Percentiles rank a stretch among this genome's conserved stretches.
phyloP scores from a whole-genome alignment of 2,329 filamentous ascomycete genomes.

The Didymosphaeria variabile region DNA sequence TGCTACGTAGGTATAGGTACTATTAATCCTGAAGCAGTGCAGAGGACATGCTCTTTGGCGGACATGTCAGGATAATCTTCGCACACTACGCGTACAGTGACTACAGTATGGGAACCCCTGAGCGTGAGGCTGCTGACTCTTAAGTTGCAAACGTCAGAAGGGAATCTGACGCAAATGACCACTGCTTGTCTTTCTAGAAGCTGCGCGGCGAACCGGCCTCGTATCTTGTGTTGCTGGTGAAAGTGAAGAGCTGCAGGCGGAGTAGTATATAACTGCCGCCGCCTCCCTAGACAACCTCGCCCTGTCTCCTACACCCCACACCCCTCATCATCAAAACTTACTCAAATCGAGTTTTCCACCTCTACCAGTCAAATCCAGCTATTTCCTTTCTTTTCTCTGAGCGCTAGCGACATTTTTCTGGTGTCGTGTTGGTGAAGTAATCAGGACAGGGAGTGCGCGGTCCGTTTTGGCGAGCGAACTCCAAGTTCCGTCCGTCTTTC shows the following conservation, averaged over 20 bases:
- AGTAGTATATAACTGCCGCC: constrained; percentile 13
- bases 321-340: constrained; percentile 4
- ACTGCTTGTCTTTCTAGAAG: background rate
- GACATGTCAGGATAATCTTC: background rate
- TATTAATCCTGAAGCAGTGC: background rate
- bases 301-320: constrained; percentile 14
- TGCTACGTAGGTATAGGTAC: background rate
- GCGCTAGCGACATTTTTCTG: constrained; percentile 2
- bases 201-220: background rate
- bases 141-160: background rate
- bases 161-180: background rate
- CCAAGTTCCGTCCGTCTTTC: constrained; percentile 17
- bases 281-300: background rate
- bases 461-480: constrained; percentile 16
- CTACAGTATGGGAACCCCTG: background rate
- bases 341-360: background rate
- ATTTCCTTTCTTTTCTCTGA: background rate
- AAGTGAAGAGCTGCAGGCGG: constrained; percentile 3
- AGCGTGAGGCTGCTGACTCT: background rate
- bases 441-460: constrained; percentile 20
- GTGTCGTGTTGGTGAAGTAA: constrained; percentile 20
- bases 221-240: constrained; percentile 1
- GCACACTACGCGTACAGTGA: background rate
- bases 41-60: background rate
- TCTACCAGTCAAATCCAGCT: background rate